Evolutionary conservation across 306 rosid genomes (phyloP).

Genomic region (Herpetospermum pedunculosum): DNA sequence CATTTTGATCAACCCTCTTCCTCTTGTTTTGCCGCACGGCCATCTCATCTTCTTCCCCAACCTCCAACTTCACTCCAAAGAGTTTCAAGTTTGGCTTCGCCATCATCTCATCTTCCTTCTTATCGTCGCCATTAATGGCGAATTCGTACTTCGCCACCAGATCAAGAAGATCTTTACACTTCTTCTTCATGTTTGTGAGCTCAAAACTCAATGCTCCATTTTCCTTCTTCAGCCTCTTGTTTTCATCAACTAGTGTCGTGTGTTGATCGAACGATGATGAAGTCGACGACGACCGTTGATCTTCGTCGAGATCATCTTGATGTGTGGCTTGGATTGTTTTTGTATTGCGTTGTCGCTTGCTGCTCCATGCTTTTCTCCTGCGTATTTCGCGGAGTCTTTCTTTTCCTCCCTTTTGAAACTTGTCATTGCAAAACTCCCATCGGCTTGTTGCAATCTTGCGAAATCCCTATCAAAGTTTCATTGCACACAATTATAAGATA

Average conservation of each 20-base stretch:
- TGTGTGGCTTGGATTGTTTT: neutral
- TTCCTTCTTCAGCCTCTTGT: slow-evolving; percentile 68
- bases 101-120: slow-evolving; percentile 11
- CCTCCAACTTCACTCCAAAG: slow-evolving; percentile 77
- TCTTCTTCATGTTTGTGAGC: slow-evolving; percentile 49
- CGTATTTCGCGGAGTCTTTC: slow-evolving; percentile 49
- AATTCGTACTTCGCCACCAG: slow-evolving; percentile 36
- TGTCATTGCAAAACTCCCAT: slow-evolving; percentile 87
- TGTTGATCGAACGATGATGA: slow-evolving; percentile 45
- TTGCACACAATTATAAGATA: neutral
- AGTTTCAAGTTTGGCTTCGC: slow-evolving; percentile 41
- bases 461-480: slow-evolving; percentile 41
- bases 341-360: slow-evolving; percentile 18
- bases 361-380: slow-evolving; percentile 68
- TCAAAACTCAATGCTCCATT: slow-evolving; percentile 50
- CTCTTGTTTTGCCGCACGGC: slow-evolving; percentile 45
- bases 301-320: slow-evolving; percentile 38
- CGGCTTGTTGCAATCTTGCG: slow-evolving; percentile 68
- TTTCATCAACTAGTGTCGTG: slow-evolving; percentile 48
- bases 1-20: slow-evolving; percentile 34
- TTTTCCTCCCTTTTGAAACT: slow-evolving; percentile 61
- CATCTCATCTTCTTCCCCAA: slow-evolving; percentile 45
- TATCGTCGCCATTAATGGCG: neutral
- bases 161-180: slow-evolving; percentile 58
- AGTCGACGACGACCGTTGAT: slow-evolving; percentile 52